Evolutionary conservation across 441 rosid genomes (phyloP), one percentile per base, ranked within the genome.

Genomic region (Kokia cookei): DNA sequence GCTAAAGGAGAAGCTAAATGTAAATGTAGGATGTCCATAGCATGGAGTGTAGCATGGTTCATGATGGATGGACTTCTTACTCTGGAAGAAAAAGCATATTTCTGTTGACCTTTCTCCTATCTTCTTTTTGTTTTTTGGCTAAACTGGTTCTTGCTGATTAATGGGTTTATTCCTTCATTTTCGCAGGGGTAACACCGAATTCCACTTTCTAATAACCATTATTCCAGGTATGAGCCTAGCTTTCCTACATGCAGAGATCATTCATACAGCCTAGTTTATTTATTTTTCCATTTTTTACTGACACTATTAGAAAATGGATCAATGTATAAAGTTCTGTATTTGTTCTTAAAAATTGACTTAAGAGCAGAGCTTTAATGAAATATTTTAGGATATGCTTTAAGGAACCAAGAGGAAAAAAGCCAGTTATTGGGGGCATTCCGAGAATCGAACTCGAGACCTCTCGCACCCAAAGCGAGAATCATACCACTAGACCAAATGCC

Each of bases 381-480:
- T 22, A 43, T 4, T 43, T 13, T 29, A 43, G 12, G 24, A 2
- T 65, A 7, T 9, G 22, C 40, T 7, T 11, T 17, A 5, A 51
- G 11, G 48, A 64, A 40, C 32, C 24, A 22, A 65, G 43, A 65
- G 6, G 37, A 13, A 43, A 43, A 27, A 13, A 60, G 1, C 0
- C 5, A 2, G 32, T 35, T 14, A 3, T 40, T 64, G 63, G 5
- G 24, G 22, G 26, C 26, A 43, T 48, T 57, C 37, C 92, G 82
- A 85, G 85, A 81, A 86, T 86, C 58, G 83, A 86, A 83, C 89
- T 82, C 76, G 81, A 83, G 89, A 82, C 87, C 89, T 83, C 87
- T 82, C 73, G 77, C 82, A 85, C 84, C 84, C 89, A 55, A 86
- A 81, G 88, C 88, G 77, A 87, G 83, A 81, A 82, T 87, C 86